These are phyloP conservation scores for Dianthus caryophyllus DNA, from an alignment of 148 eudicot species.

Conservation along the genomic window DNA sequence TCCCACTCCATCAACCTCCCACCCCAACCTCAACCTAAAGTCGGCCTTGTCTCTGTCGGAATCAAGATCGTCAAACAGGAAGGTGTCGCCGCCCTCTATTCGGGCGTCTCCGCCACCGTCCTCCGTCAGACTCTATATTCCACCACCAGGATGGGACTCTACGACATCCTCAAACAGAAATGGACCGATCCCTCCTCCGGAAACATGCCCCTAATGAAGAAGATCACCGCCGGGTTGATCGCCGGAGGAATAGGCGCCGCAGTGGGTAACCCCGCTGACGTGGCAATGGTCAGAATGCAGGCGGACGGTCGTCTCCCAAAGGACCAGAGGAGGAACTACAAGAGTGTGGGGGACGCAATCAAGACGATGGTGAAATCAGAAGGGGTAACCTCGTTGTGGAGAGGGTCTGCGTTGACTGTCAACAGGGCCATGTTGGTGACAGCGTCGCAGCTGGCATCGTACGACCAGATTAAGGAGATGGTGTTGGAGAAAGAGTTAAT, in stretches of 20 bases:
- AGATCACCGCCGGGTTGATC: constrained; percentile 65
- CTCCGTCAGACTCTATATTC: constrained; percentile 78
- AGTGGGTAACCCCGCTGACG: constrained; percentile 92
- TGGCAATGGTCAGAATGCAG: constrained; percentile 97
- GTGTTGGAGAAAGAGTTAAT: constrained; percentile 44
- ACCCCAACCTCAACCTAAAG: constrained; percentile 27
- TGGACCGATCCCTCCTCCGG: constrained; percentile 63
- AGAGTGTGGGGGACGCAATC: constrained; percentile 63
- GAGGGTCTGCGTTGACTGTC: constrained; percentile 84
- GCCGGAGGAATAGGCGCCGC: constrained; percentile 94
- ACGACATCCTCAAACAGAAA: constrained; percentile 54
- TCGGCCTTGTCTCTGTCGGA: constrained; percentile 52
- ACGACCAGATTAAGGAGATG: constrained; percentile 67
- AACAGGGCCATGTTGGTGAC: constrained; percentile 94
- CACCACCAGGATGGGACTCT: constrained; percentile 84
- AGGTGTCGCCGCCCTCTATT: constrained; percentile 52
- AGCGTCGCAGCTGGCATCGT: constrained; percentile 81
- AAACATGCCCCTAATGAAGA: constrained; percentile 35
- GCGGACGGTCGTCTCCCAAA: constrained; percentile 86
- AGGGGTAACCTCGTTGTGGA: constrained; percentile 66
- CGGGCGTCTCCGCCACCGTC: constrained; percentile 82
- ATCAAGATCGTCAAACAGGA: constrained; percentile 47
- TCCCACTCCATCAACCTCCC: constrained; percentile 27
- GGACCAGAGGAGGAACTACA: constrained; percentile 64
- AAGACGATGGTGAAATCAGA: constrained; percentile 50